phyloP scores from a whole-genome alignment of 768 basidiomycete genomes.

The Tulasnella sp. region DNA sequence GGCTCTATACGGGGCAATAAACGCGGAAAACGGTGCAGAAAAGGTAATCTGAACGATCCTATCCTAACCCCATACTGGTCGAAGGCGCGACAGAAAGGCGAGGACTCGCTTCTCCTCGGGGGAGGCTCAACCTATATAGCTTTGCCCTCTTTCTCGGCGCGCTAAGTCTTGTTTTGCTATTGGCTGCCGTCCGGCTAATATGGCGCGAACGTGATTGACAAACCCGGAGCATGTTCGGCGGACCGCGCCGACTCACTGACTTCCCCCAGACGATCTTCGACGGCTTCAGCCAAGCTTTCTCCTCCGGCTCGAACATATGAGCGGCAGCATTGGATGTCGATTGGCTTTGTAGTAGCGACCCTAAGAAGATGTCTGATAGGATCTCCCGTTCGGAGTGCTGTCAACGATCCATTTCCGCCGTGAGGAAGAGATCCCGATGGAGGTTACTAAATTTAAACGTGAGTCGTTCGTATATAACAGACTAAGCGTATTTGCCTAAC shows the following conservation, averaged over 20 bases:
- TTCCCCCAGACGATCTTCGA: not conserved
- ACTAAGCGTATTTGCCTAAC: not conserved
- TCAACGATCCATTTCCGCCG: not conserved
- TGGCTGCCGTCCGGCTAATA: not conserved
- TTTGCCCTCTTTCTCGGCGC: not conserved
- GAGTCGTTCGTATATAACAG: not conserved
- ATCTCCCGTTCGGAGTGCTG: not conserved
- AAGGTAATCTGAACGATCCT: not conserved
- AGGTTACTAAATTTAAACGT: not conserved
- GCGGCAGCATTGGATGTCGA: not conserved
- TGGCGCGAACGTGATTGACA: not conserved
- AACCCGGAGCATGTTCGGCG: not conserved
- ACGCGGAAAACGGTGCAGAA: not conserved
- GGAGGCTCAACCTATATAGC: not conserved
- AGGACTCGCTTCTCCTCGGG: not conserved
- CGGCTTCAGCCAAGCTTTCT: not conserved
- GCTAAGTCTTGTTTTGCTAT: not conserved
- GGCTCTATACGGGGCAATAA: not conserved
- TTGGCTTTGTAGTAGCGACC: not conserved
- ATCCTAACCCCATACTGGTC: not conserved
- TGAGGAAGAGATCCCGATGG: not conserved
- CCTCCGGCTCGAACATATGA: not conserved
- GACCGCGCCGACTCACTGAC: not conserved
- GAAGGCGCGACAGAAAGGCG: not conserved
- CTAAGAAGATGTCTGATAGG: not conserved